phyloP scores from a whole-genome alignment of 1,284 basidiomycete genomes.

The Ganoderma boninense region DNA sequence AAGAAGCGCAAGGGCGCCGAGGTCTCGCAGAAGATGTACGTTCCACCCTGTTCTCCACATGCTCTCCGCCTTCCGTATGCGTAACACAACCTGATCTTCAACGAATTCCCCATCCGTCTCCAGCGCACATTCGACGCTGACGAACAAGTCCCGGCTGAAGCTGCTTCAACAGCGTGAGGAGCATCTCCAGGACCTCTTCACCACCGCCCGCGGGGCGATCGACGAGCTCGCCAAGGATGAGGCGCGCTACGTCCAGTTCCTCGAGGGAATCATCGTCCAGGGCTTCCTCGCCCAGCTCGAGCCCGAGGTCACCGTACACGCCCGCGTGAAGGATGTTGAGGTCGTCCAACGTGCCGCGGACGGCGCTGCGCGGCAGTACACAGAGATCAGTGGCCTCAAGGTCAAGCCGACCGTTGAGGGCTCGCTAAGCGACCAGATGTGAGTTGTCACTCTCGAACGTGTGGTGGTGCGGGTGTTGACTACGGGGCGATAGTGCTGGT shows the following conservation, averaged over 20 bases:
- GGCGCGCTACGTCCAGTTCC: constrained; percentile 78
- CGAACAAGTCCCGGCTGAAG: constrained; percentile 94
- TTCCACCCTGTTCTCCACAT: constrained; percentile 19
- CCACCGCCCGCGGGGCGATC: constrained; percentile 73
- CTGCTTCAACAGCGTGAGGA: constrained; percentile 94
- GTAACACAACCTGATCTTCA: not conserved
- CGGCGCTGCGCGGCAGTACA: constrained; percentile 71
- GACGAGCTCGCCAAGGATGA: constrained; percentile 73
- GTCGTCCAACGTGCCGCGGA: constrained; percentile 67
- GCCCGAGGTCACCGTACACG: constrained; percentile 65
- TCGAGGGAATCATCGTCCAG: constrained; percentile 87
- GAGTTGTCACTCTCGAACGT: constrained; percentile 40
- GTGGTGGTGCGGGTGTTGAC: constrained; percentile 2
- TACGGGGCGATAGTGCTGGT: constrained; percentile 66
- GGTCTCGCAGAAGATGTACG: constrained; percentile 94
- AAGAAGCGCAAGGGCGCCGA: constrained; percentile 95
- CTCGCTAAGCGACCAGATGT: constrained; percentile 79
- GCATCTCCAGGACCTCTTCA: constrained; percentile 90
- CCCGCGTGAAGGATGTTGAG: constrained; percentile 70
- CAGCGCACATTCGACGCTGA: constrained; percentile 95
- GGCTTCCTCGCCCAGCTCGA: constrained; percentile 74
- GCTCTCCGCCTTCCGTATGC: constrained; percentile 6
- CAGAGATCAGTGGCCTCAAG: constrained; percentile 78
- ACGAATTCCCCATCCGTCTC: not conserved
- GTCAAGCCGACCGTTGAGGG: constrained; percentile 72